Evolutionary conservation across 2,329 filamentous ascomycete genomes (phyloP), one percentile per base, ranked within the genome.

Genomic region (Tolypocladium ophioglossoides): DNA sequence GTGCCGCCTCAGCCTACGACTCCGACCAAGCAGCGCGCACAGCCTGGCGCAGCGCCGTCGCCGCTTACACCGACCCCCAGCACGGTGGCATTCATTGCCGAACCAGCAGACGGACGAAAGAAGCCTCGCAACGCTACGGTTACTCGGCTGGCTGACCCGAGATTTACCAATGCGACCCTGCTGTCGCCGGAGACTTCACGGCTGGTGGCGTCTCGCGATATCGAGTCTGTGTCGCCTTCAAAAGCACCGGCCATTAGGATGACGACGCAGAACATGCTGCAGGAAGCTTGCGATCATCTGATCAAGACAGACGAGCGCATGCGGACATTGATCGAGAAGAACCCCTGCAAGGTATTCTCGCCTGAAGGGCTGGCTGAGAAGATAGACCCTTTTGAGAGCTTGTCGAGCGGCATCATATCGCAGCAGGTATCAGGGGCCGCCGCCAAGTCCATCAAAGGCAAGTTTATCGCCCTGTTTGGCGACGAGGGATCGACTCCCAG

Each of bases 351-450:
- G 53, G 72, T 94, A 18, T 97, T 97, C 71, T 87, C 85, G 1
- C 80, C 89, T 0, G 85, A 87, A 58, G 90, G 91, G 0, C 73
- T 97, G n/a, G 82, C 85, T 32, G 90, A 96, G 69, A 78, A 83
- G 59, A 82, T 96, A 56, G 90, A 97, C 70, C 94, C 94, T 0
- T 99, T 96, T 65, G 85, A 87, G 62, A 85, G 83, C 55, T 78
- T 99, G 37, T 80, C 83, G 40, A 91, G 86, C 68, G 87, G 91
- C 52, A 96, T 99, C 66, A 95, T 97, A 63, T 91, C 89, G 52
- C 94, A 97, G 72, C 94, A 99, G 73, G 92, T 99, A 22, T 96
- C 91, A 1, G 91, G 92, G 20, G 90, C 91, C 7, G 94, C 94
- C 0, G 94, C 94, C 14, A 86, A 83, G 61, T 88, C 88, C 7